Evolutionary conservation across 768 basidiomycete species (phyloP), one percentile per base, ranked within the genome.

Genomic region (Calocybe cyanea): DNA sequence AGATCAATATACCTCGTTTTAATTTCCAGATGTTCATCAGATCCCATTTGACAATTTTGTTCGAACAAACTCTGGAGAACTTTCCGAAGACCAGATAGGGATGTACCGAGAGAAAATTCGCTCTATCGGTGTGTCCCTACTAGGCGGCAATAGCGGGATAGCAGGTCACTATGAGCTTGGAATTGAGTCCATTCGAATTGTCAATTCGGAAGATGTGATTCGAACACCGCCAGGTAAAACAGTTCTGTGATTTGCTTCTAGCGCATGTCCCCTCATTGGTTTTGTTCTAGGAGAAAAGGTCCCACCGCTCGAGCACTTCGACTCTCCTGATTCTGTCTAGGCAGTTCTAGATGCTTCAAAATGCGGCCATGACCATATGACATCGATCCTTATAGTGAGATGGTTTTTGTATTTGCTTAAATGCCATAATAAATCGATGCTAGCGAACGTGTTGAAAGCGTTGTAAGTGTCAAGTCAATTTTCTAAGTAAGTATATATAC

Each of bases 71-170:
- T 71, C 76, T 0, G 87, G 87, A 0, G 79, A 87, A 58, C 61
- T 87, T 45, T 77, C 85, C 2, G 73, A 80, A 40, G 72, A 77
- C 25, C 85, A 90, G 53, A 80, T 93, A 19, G 64, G 65, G 34
- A 93, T 97, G 85, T 75, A 80, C 59, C 75, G 78, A 11, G 82
- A 88, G 40, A 79, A 77, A 36, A 67, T 98, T 13, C 76, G 85
- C 39, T 87, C 87, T 4, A 72, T 97, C 14, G 93, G 93, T 1
- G 85, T 97, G 28, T 90, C 90, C 1, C 66, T 97, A 13, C 70
- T 98, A 3, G 94, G 92, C 10, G 89, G 90, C 2, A 90, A 88
- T 44, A 82, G 86, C 45, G 78, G 82, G 11, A 69, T 80, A 7
- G 71, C 81, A 33, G 92, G 92, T 2, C 68, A 70, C 20, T 95